Evolutionary conservation across 306 rosid species (phyloP).

Genomic region (Cucurbita moschata): DNA sequence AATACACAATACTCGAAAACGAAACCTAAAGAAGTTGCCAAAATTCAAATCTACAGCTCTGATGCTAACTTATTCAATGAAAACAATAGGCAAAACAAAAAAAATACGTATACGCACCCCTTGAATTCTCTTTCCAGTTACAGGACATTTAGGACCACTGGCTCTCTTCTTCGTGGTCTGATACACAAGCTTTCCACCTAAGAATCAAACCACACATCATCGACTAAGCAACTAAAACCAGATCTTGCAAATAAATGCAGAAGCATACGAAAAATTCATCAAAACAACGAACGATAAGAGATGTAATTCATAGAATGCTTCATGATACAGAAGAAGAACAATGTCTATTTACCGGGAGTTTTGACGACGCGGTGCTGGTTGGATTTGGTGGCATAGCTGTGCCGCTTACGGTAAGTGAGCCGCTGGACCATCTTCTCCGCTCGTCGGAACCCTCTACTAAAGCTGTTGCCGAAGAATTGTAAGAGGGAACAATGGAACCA

Average conservation of each 20-base stretch:
- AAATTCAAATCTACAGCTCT: not conserved
- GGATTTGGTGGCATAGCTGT: slow-evolving; percentile 83
- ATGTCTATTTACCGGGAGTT: slow-evolving; percentile 49
- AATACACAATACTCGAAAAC: not conserved
- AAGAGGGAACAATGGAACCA: not conserved
- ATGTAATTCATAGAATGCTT: not conserved
- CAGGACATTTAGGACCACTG: slow-evolving; percentile 87
- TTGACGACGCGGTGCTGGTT: slow-evolving; percentile 76
- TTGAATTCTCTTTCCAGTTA: slow-evolving; percentile 89
- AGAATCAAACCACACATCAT: not conserved
- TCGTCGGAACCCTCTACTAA: not conserved
- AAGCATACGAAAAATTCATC: not conserved
- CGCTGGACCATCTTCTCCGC: slow-evolving; percentile 58
- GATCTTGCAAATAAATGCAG: not conserved
- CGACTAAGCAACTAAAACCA: not conserved
- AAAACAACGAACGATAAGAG: not conserved
- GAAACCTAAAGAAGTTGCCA: not conserved
- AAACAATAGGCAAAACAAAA: not conserved
- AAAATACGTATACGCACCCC: slow-evolving; percentile 30
- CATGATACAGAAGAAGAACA: not conserved
- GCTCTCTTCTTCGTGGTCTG: slow-evolving; percentile 86
- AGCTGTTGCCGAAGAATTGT: not conserved
- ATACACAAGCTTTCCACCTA: slow-evolving; percentile 78
- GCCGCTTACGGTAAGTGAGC: slow-evolving; percentile 64
- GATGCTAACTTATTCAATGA: not conserved